phyloP scores from a whole-genome alignment of 2,329 filamentous ascomycete genomes.

The Diaporthe sp. region DNA sequence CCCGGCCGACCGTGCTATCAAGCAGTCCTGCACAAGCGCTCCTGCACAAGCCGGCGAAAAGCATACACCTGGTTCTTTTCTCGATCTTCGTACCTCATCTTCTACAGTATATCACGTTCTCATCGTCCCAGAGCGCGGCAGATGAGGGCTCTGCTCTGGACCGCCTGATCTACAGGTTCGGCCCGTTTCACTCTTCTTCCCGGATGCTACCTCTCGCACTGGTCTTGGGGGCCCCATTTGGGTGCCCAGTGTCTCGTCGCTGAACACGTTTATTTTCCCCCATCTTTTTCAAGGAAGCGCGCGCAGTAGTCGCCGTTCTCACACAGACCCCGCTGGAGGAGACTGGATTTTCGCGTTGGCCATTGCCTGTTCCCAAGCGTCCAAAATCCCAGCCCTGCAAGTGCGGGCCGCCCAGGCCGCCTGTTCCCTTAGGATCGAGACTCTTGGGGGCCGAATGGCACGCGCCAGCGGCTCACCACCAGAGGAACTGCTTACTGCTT shows the following conservation, averaged over 20 bases:
- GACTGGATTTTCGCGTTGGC: not conserved
- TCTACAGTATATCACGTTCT: not conserved
- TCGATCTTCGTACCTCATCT: constrained; percentile 7
- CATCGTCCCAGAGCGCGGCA: not conserved
- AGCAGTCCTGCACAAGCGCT: not conserved
- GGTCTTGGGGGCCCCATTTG: not conserved
- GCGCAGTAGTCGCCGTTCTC: not conserved
- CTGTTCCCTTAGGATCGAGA: constrained; percentile 13
- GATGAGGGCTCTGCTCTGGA: not conserved
- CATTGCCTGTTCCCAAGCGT: not conserved
- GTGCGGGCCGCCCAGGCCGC: not conserved
- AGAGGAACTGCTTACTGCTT: not conserved
- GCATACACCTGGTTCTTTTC: not conserved
- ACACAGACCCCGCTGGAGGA: not conserved
- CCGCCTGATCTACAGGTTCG: constrained; percentile 17
- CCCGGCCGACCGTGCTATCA: constrained; percentile 10
- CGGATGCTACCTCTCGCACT: constrained; percentile 10
- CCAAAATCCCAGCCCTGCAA: not conserved
- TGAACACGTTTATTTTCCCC: not conserved
- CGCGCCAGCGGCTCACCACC: not conserved
- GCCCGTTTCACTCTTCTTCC: constrained; percentile 26
- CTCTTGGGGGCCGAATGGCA: not conserved
- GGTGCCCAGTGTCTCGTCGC: not conserved
- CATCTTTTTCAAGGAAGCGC: not conserved
- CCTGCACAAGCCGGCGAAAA: not conserved